A percentile compares a stretch with the other conserved stretches of the same genome.
Conservation (phyloP, 495 filamentous ascomycete genomes). For the Echria macrotheca region DNA sequence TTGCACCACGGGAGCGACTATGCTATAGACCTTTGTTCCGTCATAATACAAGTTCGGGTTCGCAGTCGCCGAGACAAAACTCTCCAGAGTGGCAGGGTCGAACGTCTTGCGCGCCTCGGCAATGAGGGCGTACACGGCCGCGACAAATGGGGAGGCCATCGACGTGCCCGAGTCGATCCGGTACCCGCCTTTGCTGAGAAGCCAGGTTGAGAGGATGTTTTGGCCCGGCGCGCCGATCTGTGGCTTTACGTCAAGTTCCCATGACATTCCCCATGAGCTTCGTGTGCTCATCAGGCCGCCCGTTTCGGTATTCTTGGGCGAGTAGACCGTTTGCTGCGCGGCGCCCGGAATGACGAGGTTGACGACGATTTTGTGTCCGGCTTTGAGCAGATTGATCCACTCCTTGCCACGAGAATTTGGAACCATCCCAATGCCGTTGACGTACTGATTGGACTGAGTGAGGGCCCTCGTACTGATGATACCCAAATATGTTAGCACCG, state of each 20-base stretch:
- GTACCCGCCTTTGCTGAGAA: conserved; percentile 39
- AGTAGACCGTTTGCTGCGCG: conserved; percentile 17
- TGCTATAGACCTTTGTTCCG: conserved; percentile 29
- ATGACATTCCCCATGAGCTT: conserved; percentile 46
- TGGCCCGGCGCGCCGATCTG: conserved; percentile 43
- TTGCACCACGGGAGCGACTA: conserved; percentile 45
- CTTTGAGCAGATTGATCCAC: conserved; percentile 29
- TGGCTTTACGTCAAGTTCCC: conserved; percentile 44
- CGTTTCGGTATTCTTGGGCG: conserved; percentile 26
- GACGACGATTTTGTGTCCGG: conserved; percentile 28
- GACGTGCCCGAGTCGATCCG: conserved; percentile 47
- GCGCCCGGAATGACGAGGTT: conserved; percentile 28
- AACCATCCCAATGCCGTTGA: conserved; percentile 23
- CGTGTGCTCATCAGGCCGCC: conserved; percentile 41
- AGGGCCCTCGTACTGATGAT: neutral
- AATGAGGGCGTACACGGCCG: conserved; percentile 46
- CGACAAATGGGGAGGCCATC: conserved; percentile 49
- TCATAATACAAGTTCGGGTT: conserved; percentile 40
- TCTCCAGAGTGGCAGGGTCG: conserved; percentile 30
- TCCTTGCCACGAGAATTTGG: conserved; percentile 32
- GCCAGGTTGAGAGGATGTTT: conserved; percentile 46
- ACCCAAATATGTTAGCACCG: conserved; percentile 10
- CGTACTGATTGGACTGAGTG: neutral
- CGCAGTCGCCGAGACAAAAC: conserved; percentile 35
- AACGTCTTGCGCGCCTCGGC: conserved; percentile 34